Percentiles rank a stretch among this genome's conserved stretches.
Evolutionary conservation across 1,284 basidiomycete genomes (phyloP).

Genomic region (Ceratobasidium theobromae): DNA sequence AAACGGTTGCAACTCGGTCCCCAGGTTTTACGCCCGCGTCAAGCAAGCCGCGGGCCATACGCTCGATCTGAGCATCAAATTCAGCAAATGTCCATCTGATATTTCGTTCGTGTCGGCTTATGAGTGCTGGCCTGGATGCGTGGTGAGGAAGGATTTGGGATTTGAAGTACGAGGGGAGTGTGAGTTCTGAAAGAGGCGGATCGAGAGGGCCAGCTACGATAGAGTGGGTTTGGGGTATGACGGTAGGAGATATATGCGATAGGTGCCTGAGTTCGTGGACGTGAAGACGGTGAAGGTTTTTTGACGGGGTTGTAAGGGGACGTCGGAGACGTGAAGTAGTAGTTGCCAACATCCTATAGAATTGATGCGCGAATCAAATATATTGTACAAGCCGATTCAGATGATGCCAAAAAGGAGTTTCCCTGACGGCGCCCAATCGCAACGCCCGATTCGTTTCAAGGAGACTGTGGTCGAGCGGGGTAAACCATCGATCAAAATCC

Average conservation of each 20-base stretch:
- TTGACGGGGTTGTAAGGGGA: background rate
- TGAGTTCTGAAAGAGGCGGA: conserved; percentile 60
- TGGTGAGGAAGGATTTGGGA: conserved; percentile 56
- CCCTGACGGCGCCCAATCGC: no score
- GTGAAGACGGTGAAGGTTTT: background rate
- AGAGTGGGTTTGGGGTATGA: conserved; percentile 12
- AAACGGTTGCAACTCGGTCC: conserved; percentile 76
- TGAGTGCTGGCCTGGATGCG: conserved; percentile 59
- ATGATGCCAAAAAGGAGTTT: no score
- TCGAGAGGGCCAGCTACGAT: conserved; percentile 53
- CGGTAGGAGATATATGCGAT: background rate
- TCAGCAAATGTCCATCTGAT: conserved; percentile 75
- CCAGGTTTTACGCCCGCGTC: conserved; percentile 71
- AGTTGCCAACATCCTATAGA: background rate
- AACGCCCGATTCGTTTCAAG: no score
- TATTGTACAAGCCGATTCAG: background rate
- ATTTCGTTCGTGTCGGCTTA: conserved; percentile 64
- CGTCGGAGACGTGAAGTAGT: background rate
- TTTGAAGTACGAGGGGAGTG: conserved; percentile 65
- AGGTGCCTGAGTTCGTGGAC: background rate
- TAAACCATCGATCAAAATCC: background rate
- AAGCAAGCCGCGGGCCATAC: conserved; percentile 70
- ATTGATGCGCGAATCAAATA: no score
- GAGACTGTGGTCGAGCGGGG: background rate
- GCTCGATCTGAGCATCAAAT: conserved; percentile 65